Percentiles rank a stretch among this genome's conserved stretches.
These are phyloP conservation scores for Ostreobium quekettii DNA, from an alignment of 139 green algal species.

Conservation along the genomic window DNA sequence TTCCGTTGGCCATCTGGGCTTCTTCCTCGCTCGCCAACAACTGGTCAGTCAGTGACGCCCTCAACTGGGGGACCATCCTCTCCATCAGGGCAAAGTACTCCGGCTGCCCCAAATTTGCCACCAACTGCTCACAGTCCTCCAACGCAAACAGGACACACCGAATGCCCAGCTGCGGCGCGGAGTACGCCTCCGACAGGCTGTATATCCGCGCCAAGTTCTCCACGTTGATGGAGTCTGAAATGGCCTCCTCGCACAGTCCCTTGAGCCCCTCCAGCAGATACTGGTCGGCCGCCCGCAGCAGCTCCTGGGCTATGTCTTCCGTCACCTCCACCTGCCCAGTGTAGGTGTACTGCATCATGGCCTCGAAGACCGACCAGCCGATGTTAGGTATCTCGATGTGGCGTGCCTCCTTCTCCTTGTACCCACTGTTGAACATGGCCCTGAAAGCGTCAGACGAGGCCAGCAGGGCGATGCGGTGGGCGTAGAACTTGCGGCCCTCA, in stretches of 20 bases:
- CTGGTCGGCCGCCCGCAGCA: conserved; percentile 76
- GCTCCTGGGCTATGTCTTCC: conserved; percentile 36
- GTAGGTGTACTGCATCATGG: conserved; percentile 91
- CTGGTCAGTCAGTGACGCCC: conserved; percentile 34
- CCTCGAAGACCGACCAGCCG: conserved; percentile 68
- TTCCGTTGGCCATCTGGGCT: too few relatives aligned
- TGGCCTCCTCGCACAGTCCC: conserved; percentile 77
- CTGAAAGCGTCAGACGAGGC: conserved; percentile 83
- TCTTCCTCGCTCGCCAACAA: conserved; percentile 9
- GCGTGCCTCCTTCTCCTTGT: conserved; percentile 71
- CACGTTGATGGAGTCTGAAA: conserved; percentile 61
- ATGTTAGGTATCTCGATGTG: conserved; percentile 94
- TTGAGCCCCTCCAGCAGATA: conserved; percentile 95
- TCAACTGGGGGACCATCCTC: conserved; percentile 47
- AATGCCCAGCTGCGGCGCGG: conserved; percentile 64
- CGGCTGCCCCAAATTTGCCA: conserved; percentile 2
- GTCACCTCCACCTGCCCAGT: conserved; percentile 56
- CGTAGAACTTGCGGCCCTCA: conserved; percentile 79
- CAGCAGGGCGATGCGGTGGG: conserved; percentile 84
- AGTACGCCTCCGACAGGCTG: conserved; percentile 74
- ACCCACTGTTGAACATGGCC: conserved; percentile 89
- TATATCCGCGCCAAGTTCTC: conserved; percentile 75
- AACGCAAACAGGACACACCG: conserved; percentile 80
- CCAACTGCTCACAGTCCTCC: conserved; percentile 62
- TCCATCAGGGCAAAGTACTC: conserved; percentile 32